Evolutionary conservation across 2,329 filamentous ascomycete species (phyloP), one percentile per base, ranked within the genome.

Genomic region (Rasamsonia emersonii): DNA sequence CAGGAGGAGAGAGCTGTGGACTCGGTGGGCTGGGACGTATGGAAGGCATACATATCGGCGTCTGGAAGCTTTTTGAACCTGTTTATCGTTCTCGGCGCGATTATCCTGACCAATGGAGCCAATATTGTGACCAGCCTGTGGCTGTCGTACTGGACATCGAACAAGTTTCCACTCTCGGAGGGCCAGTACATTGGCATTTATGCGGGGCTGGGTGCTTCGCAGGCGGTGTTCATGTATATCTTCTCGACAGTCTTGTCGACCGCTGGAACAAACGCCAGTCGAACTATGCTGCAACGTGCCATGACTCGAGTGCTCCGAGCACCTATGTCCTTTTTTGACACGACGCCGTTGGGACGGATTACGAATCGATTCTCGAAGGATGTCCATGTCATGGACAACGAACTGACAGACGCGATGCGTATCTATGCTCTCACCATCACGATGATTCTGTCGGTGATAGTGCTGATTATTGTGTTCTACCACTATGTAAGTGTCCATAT

Each of bases 281-380:
- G 82, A 56, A 70, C 70, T 23, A 86, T 96, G 75, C 72, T 96
- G 30, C 75, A 81, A 18, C 69, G 76, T 20, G 89, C 91, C 5
- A 83, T 96, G 47, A 76, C 70, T 6, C 73, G 83, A 10, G 85
- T 91, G 1, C 56, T 81, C 6, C 65, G 76, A 28, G 77, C 77
- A 3, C 77, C 77, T 1, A 79, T 81, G 86, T 82, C 83, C 4
- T 96, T 96, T 64, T 96, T 96, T 62, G 91, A 98, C 49, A 96
- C 91, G 0, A 96, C 91, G 1, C 91, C 91, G 0, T 71, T 96
- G 1, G 91, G 91, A 13, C 81, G 89, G 21, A 95, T 96, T 55
- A 94, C 86, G 14, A 96, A 96, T 56, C 83, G 91, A 10, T 96
- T 96, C 61, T 93, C 86, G 18, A 82, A 89, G 45, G 91, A 98